A percentile compares a stretch with the other conserved stretches of the same genome.
These are phyloP conservation scores for Cryptococcus sp. DNA, from an alignment of 1,284 basidiomycete species.

Conservation along the genomic window DNA sequence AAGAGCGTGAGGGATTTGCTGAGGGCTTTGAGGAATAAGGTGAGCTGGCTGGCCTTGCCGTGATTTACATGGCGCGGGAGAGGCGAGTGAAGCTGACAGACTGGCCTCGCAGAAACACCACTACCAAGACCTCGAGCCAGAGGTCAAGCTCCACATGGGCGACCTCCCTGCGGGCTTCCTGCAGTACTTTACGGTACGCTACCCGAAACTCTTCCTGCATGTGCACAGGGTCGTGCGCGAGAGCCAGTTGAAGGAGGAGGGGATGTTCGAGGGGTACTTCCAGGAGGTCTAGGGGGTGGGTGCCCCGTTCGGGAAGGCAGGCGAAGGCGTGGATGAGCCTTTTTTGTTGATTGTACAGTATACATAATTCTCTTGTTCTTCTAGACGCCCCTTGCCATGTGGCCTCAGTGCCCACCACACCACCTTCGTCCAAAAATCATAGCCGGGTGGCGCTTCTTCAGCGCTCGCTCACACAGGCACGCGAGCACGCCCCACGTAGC, in stretches of 20 bases:
- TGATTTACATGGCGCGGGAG: too few species aligned
- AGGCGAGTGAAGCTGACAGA: background rate
- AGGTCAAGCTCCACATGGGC: slow-evolving; percentile 80
- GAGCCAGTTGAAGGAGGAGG: slow-evolving; percentile 66
- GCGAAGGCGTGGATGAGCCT: slow-evolving; percentile 1
- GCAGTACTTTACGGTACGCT: slow-evolving; percentile 87
- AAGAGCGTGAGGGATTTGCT: slow-evolving; percentile 85
- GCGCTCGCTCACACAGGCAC: too few species aligned
- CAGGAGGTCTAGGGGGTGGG: slow-evolving; percentile 50
- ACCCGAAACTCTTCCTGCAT: slow-evolving; percentile 85
- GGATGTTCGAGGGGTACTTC: slow-evolving; percentile 83
- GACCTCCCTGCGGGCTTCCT: slow-evolving; percentile 89
- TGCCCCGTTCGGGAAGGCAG: too few species aligned
- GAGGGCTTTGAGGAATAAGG: slow-evolving; percentile 92
- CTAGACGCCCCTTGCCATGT: too few species aligned
- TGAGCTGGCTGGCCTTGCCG: slow-evolving; percentile 54
- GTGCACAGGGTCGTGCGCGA: slow-evolving; percentile 73
- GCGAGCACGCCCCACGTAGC: too few species aligned
- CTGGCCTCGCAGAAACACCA: slow-evolving; percentile 80
- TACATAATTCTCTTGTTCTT: too few species aligned
- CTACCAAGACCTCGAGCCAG: slow-evolving; percentile 83
- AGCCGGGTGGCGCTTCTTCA: too few species aligned
- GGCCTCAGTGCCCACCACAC: too few species aligned
- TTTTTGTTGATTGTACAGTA: background rate
- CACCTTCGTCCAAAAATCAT: too few species aligned